These are phyloP conservation scores for Thinopyrum elongatum DNA, from an alignment of 176 grass and related monocot genomes.

Conservation along the genomic window DNA sequence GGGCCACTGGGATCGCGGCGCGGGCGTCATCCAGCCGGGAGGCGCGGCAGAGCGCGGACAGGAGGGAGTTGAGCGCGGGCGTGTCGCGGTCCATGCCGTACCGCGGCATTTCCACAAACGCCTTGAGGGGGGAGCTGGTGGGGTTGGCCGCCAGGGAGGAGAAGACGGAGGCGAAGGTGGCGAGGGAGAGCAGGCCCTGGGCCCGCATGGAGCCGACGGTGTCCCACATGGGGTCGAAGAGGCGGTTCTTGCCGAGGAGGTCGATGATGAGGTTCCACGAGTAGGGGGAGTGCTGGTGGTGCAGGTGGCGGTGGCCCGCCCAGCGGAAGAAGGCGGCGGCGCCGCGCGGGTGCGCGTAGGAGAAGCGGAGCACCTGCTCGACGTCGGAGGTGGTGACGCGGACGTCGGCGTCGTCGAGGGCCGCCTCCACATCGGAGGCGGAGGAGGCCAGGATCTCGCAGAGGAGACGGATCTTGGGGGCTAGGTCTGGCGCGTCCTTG, in stretches of 20 bases:
- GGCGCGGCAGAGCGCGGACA: slow-evolving; percentile 74
- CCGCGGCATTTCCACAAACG: slow-evolving; percentile 53
- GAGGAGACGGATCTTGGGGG: slow-evolving; percentile 31
- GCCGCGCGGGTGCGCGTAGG: slow-evolving; percentile 61
- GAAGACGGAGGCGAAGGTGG: slow-evolving; percentile 83
- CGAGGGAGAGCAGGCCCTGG: slow-evolving; percentile 61
- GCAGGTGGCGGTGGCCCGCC: slow-evolving; percentile 61
- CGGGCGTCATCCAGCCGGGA: slow-evolving; percentile 64
- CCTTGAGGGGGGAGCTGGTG: slow-evolving; percentile 39
- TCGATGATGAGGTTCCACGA: slow-evolving; percentile 90
- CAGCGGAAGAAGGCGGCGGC: slow-evolving; percentile 82
- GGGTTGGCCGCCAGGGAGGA: slow-evolving; percentile 51
- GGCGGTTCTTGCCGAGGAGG: slow-evolving; percentile 78
- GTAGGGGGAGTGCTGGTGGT: slow-evolving; percentile 65
- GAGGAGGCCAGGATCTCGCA: slow-evolving; percentile 47
- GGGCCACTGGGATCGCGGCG: slow-evolving; percentile 36
- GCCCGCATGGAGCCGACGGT: slow-evolving; percentile 62
- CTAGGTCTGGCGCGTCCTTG: slow-evolving; percentile 35
- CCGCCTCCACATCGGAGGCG: slow-evolving; percentile 18
- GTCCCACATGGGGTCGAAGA: slow-evolving; percentile 73
- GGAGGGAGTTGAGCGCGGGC: slow-evolving; percentile 65
- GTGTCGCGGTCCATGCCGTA: slow-evolving; percentile 54
- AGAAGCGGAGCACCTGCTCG: slow-evolving; percentile 72
- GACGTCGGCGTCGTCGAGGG: slow-evolving; percentile 49
- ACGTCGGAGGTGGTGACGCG: slow-evolving; percentile 57